phyloP scores from a whole-genome alignment of 176 grass and related monocot species.

The Lolium perenne region DNA sequence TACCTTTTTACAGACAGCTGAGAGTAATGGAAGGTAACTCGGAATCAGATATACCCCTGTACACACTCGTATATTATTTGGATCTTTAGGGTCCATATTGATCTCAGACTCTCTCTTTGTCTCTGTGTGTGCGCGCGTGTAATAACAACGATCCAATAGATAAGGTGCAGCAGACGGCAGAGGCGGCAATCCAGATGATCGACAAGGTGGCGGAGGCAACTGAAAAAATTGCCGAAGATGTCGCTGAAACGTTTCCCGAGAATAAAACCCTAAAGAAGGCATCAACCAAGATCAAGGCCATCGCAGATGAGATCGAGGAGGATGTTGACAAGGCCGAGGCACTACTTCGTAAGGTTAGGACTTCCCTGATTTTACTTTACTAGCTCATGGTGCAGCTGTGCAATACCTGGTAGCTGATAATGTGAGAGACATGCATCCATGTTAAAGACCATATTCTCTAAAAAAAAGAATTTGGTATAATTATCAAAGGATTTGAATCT shows the following conservation, averaged over 20 bases:
- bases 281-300: slow-evolving; percentile 51
- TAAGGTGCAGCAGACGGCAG: slow-evolving; percentile 50
- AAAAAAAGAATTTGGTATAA: not conserved
- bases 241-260: slow-evolving; percentile 52
- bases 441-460: not conserved
- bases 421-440: not conserved
- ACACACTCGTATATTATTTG: not conserved
- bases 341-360: slow-evolving; percentile 53
- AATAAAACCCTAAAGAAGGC: slow-evolving; percentile 42
- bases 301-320: slow-evolving; percentile 48
- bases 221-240: slow-evolving; percentile 53
- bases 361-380: not conserved
- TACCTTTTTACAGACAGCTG: slow-evolving; percentile 57
- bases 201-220: slow-evolving; percentile 58
- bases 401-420: not conserved
- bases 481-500: not conserved
- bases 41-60: not conserved
- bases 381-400: not conserved
- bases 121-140: not conserved
- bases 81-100: not conserved
- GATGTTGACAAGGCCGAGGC: slow-evolving; percentile 58
- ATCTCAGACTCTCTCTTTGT: not conserved
- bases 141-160: slow-evolving; percentile 25
- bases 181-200: slow-evolving; percentile 45
- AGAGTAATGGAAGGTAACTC: slow-evolving; percentile 49